Percentiles rank a stretch among this genome's conserved stretches.
Evolutionary conservation across 208 protist species (phyloP).

Genomic region (Acanthamoeba lenticulata): DNA sequence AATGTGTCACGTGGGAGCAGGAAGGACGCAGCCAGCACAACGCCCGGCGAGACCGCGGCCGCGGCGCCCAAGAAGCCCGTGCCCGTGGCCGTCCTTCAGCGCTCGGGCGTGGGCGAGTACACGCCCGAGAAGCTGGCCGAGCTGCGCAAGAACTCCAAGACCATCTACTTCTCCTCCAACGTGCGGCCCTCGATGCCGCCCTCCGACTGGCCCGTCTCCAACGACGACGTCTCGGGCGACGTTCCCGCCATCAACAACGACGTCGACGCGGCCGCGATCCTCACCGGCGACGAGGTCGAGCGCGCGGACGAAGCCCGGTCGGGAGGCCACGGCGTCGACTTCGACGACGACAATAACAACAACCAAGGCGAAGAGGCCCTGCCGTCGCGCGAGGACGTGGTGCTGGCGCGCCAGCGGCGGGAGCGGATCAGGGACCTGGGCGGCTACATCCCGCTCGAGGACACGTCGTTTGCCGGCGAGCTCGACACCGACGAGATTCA

Average conservation of each 20-base stretch:
- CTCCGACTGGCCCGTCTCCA: not conserved
- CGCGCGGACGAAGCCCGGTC: too few relatives aligned
- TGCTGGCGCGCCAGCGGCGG: not conserved
- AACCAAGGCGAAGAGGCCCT: not conserved
- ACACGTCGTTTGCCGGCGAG: slow-evolving; percentile 24
- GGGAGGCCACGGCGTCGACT: too few relatives aligned
- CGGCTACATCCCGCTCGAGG: slow-evolving; percentile 36
- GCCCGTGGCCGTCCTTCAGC: slow-evolving; percentile 10
- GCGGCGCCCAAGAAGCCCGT: not conserved
- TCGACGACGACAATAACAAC: not conserved
- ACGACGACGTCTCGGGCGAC: not conserved
- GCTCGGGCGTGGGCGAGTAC: slow-evolving; percentile 44
- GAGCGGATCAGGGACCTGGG: slow-evolving; percentile 27
- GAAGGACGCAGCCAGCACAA: not conserved
- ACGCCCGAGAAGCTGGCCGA: slow-evolving; percentile 67
- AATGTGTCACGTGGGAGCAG: not conserved
- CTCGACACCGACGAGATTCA: slow-evolving; percentile 26
- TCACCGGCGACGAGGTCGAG: too few relatives aligned
- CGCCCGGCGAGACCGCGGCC: not conserved
- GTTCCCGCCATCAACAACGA: not conserved
- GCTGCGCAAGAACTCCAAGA: slow-evolving; percentile 65
- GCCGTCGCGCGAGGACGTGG: not conserved
- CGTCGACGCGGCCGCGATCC: not conserved
- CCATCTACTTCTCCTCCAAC: slow-evolving; percentile 49
- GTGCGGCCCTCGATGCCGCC: slow-evolving; percentile 38